Base-by-base conservation (phyloP, 208 protist genomes). In the Phytomonas sp. region DNA sequence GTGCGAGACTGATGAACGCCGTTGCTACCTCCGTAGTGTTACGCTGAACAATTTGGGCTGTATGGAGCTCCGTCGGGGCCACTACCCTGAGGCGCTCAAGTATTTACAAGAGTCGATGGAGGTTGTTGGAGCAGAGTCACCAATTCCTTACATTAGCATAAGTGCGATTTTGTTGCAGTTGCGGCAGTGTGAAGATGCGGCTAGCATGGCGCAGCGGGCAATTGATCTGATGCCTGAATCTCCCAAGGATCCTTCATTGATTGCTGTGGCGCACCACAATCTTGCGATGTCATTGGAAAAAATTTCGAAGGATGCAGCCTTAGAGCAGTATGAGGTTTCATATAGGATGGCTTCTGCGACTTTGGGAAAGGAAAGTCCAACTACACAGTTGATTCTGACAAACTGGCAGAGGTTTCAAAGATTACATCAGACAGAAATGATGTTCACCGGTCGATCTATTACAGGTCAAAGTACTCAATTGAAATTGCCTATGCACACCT, bases 41-140 rank as follows among this genome's bases (percentile, higher is more conserved):
- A 95, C 90, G 31, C 75, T 93, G 34, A 97, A 95, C 73, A 97
- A 97, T 79, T 78, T 92, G 66, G 92, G 92, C 36, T 95, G 88
- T 72, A 85, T 95, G 75, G 86, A 97, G 78, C 84, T 89, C 19
- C 88, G 81, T 52, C 86, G 88, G n/a, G 90, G 90, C 0, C 87
- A 90, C 68, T 93, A 92, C 71, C 74, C 75, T 11, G 79, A 84
- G 33, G 88, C 92, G 10, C 77, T 94, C 19, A 45, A 74, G 37
- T 89, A 88, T 73, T 86, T 97, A 78, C 74, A 89, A 72, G 71
- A 81, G 29, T 93, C 87, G 12, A 87, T 94, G 86, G 71, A 85
- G 49, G 78, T 80, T 69, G 89, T 90, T 4, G 83, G 82, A 2
- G 71, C 84, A 61, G 82, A 94, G 73, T 92, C 87, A 12, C 84